Evolutionary conservation across 345 rosid genomes (phyloP), one percentile per base, ranked within the genome.

Genomic region (Hibiscus tridactylites): DNA sequence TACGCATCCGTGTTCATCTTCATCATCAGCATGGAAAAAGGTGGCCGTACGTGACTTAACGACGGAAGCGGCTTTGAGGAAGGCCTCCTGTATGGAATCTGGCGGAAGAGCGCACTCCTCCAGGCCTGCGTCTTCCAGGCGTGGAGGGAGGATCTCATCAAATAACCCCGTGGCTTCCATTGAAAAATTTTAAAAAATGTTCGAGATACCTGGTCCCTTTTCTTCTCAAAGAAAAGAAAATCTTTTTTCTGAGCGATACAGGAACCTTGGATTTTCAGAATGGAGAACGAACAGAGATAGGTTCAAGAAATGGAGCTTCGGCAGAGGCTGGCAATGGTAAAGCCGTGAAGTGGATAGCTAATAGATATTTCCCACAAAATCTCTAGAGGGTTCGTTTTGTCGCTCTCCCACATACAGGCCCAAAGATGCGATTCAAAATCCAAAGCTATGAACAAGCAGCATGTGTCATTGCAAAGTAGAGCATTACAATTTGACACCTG

Each of bases 21-120:
- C 79, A 11, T 68, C 81, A 50, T 77, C 75, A 24, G 75, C 50
- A 7, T 50, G 37, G 60, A 80, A 69, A 80, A 83, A 10, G 11
- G 82, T 70, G 68, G 82, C 52, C 47, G 84, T 83, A 19, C 85
- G 78, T 8, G 85, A 84, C 19, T 79, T 79, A 9, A 83, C 81
- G 0, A 83, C 75, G 9, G 86, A 64, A 31, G 87, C 90, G 0
- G 87, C 92, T 75, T 78, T 86, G 31, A 77, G 69, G 76, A 88
- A 86, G 72, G 90, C 87, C 73, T 86, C 84, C 44, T 73, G 78
- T 71, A 84, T 86, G 52, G 86, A 71, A 3, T 86, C 90, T 1
- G 82, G 79, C 5, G 86, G 85, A 9, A 86, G 72, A 21, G 90
- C 88, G 49, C 87, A 86, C 65, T 88, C 88, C 74, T 84, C 88